Percentiles rank a stretch among this genome's conserved stretches.
Evolutionary conservation across 352 stramenopile genomes (phyloP).

Genomic region (Globisporangium barbulae): DNA sequence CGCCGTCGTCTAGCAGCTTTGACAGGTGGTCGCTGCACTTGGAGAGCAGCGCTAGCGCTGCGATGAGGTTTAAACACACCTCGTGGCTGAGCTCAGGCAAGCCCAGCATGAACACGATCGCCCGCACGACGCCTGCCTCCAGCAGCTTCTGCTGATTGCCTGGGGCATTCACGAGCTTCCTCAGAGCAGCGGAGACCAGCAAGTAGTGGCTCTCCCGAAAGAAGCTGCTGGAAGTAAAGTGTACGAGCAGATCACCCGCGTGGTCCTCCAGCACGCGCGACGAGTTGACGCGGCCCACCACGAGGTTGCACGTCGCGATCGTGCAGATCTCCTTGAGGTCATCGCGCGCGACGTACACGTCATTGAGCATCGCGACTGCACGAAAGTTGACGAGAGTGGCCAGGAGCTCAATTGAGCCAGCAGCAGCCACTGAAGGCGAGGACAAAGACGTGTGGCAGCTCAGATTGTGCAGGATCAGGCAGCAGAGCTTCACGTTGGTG

Average conservation of each 20-base stretch:
- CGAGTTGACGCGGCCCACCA: conserved; percentile 65
- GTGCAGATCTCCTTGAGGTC: conserved; percentile 56
- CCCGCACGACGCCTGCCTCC: conserved; percentile 30
- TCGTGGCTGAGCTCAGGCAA: conserved; percentile 24
- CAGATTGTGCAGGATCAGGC: conserved; percentile 72
- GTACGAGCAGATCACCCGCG: conserved; percentile 42
- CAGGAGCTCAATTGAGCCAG: conserved; percentile 21
- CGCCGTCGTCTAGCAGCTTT: conserved; percentile 44
- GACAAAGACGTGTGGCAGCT: conserved; percentile 31
- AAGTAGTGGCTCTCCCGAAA: conserved; percentile 36
- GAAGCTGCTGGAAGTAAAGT: conserved; percentile 46
- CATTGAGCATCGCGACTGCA: conserved; percentile 38
- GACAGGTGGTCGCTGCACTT: conserved; percentile 38
- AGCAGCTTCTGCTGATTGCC: conserved; percentile 57
- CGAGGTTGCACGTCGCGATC: conserved; percentile 61
- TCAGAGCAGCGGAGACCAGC: conserved; percentile 44
- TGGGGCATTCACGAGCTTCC: conserved; percentile 63
- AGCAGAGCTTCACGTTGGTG: conserved; percentile 46
- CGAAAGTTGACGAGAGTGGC: conserved; percentile 45
- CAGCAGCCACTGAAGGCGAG: background rate
- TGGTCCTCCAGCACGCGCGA: conserved; percentile 50
- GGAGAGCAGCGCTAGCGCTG: conserved; percentile 46
- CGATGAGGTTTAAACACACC: conserved; percentile 45
- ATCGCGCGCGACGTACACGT: conserved; percentile 45
- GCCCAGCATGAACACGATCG: conserved; percentile 49